These are phyloP conservation scores for Herpotrichia juniperi DNA, from an alignment of 2,329 filamentous ascomycete genomes.

Conservation along the genomic window DNA sequence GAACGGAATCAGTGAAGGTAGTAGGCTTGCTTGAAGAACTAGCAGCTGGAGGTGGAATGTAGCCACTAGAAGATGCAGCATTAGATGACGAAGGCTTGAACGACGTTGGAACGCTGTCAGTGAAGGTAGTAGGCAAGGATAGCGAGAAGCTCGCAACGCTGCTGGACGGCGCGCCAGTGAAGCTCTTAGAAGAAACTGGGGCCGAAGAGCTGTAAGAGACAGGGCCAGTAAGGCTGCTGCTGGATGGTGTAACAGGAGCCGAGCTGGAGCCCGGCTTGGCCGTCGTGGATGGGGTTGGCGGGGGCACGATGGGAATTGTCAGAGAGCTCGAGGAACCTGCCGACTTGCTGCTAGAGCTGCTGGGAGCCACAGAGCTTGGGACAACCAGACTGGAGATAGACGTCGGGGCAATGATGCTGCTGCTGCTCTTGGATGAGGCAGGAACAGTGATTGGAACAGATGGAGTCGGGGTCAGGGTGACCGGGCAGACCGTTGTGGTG, in stretches of 20 bases:
- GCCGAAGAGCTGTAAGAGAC: neutral
- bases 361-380: neutral
- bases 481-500: slow-evolving; percentile 49
- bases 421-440: neutral
- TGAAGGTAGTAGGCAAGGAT: neutral
- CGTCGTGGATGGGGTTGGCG: neutral
- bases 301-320: neutral
- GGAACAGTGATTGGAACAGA: neutral
- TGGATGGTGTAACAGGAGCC: neutral
- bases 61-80: neutral
- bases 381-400: neutral
- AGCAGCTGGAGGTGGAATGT: neutral
- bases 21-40: neutral
- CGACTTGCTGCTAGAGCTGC: neutral
- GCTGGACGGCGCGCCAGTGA: neutral
- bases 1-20: slow-evolving; percentile 1
- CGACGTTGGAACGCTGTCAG: slow-evolving; percentile 1
- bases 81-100: neutral
- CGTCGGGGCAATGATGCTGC: neutral
- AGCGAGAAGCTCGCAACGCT: neutral
- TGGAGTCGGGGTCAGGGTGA: slow-evolving; percentile 32
- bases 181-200: neutral
- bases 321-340: neutral
- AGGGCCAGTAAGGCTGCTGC: neutral
- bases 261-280: neutral